Base-by-base conservation (phyloP, 2,329 filamentous ascomycete genomes). In the Dactylellina cionopaga region DNA sequence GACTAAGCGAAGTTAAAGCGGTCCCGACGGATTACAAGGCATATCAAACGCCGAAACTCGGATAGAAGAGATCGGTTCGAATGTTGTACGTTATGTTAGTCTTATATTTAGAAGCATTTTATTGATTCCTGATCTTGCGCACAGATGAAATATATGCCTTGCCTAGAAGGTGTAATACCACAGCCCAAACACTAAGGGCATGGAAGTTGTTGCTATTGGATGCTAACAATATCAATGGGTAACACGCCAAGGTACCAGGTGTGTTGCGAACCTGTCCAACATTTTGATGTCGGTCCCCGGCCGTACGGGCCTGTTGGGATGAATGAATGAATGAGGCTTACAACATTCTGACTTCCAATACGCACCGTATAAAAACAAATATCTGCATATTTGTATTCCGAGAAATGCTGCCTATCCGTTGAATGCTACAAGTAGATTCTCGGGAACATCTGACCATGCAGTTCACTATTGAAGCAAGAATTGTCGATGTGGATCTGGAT, bases 1-100 rank as follows among this genome's bases (percentile, higher is more conserved):
- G 39, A 43, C 52, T 49, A 58, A 58, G 62, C 46, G 25, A 66
- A 47, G 31, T 43, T 47, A 66, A 66, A 52, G 62, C 62, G 27
- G 39, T 58, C 31, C 31, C 39, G 56, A 9, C 41, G 51, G 62
- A 66, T 66, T 51, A 66, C 49, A 37, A 56, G 41, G 41, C 46
- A 33, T 54, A 33, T 56, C 24, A 22, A 51, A 27, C 51, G 33
- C 56, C 5, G 25, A 24, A 31, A n/a, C 27, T 62, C 54, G 39
- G 35, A 27, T 44, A 58, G 25, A 11, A 17, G 24, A 15, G 33
- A 46, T 37, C 44, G 27, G 10, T 41, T 47, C 47, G 19, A 24
- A 17, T 17, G 33, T 19, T 29, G 46, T 39, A 31, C 22, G 41
- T 44, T 10, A 49, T 47, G 22, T 46, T 46, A 35, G 39, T 43